Evolutionary conservation across 2,329 filamentous ascomycete species (phyloP).

Genomic region (Fusarium sp.): DNA sequence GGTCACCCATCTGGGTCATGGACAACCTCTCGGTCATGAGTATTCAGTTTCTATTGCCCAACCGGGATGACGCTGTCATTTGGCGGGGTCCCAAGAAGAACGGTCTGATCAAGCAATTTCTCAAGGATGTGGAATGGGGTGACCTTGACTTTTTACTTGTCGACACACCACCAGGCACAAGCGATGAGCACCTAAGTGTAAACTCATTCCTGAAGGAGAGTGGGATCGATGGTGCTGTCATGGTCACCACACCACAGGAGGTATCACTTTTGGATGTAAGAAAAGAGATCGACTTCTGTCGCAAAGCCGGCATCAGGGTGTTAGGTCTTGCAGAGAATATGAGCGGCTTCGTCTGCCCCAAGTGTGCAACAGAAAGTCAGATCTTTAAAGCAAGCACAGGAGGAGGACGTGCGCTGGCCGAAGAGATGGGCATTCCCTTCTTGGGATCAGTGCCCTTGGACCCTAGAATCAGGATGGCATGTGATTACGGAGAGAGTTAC

Average conservation of each 20-base stretch:
- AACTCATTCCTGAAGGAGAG: slow-evolving; percentile 91
- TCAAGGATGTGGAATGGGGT: slow-evolving; percentile 98
- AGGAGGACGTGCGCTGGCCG: slow-evolving; percentile 79
- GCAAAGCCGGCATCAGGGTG: slow-evolving; percentile 88
- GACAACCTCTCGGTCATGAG: slow-evolving; percentile 97
- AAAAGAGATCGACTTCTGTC: slow-evolving; percentile 97
- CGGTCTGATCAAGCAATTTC: slow-evolving; percentile 94
- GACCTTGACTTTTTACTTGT: slow-evolving; percentile 92
- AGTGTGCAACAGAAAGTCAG: slow-evolving; percentile 80
- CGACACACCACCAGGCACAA: slow-evolving; percentile 94
- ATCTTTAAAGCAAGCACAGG: slow-evolving; percentile 94
- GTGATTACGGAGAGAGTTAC: slow-evolving; percentile 97
- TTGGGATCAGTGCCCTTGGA: slow-evolving; percentile 90
- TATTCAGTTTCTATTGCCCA: slow-evolving; percentile 97
- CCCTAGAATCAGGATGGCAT: slow-evolving; percentile 93
- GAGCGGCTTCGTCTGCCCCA: slow-evolving; percentile 95
- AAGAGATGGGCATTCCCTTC: slow-evolving; percentile 88
- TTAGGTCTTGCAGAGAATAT: slow-evolving; percentile 97
- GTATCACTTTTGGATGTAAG: slow-evolving; percentile 90
- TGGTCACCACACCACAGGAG: slow-evolving; percentile 96
- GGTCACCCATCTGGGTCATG: slow-evolving; percentile 94
- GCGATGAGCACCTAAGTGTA: slow-evolving; percentile 93
- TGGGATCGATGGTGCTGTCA: slow-evolving; percentile 89
- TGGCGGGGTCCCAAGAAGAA: slow-evolving; percentile 99
- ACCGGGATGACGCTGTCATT: slow-evolving; percentile 92